Percentiles rank a stretch among this genome's conserved stretches.
These are phyloP conservation scores for Carex scoparia DNA, from an alignment of 176 grass and related monocot species.

Conservation along the genomic window DNA sequence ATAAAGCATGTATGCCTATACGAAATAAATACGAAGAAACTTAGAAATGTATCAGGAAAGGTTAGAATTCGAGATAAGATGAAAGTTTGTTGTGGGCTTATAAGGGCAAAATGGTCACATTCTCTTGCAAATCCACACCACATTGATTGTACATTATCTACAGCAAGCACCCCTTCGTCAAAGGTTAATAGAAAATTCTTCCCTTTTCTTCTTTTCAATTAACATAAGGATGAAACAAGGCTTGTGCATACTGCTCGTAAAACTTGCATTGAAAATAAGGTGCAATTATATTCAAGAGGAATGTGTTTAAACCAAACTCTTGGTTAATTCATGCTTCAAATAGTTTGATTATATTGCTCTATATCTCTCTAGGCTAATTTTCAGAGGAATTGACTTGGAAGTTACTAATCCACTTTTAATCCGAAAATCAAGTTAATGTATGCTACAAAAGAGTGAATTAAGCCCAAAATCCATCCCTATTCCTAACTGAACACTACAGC, in stretches of 20 bases:
- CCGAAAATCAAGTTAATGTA: background rate
- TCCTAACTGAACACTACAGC: background rate
- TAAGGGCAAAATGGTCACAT: slow-evolving; percentile 11
- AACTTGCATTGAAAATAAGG: background rate
- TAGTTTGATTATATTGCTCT: background rate
- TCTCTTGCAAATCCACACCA: slow-evolving; percentile 7
- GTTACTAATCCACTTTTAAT: background rate
- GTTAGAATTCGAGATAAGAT: background rate
- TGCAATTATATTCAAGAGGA: background rate
- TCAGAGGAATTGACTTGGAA: background rate
- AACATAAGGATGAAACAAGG: background rate
- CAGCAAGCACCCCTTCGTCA: background rate
- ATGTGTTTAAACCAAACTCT: background rate
- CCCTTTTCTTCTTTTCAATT: background rate
- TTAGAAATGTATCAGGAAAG: slow-evolving; percentile 5
- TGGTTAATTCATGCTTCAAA: background rate
- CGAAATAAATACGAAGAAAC: slow-evolving; percentile 11
- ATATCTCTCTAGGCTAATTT: background rate
- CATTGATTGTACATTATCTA: background rate
- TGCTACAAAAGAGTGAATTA: background rate
- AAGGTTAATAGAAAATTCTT: background rate
- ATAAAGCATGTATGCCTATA: slow-evolving; percentile 1
- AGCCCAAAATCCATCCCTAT: background rate
- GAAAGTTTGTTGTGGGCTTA: slow-evolving; percentile 16
- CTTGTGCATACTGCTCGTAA: background rate